phyloP scores from a whole-genome alignment of 2,329 filamentous ascomycete species.

The Trichoderma simmonsii region DNA sequence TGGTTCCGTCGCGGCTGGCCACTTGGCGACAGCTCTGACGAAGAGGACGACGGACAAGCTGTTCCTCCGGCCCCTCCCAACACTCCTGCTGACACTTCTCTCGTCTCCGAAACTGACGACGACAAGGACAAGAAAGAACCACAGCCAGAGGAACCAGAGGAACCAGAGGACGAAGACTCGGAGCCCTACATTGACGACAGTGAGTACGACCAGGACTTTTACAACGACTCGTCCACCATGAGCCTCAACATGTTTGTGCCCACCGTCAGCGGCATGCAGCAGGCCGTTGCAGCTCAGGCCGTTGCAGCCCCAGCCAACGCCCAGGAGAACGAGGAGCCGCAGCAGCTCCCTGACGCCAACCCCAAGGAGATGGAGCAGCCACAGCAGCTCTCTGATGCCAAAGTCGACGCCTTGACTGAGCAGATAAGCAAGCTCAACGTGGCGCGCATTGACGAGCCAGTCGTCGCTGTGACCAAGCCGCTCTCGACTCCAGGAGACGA shows the following conservation, averaged over 20 bases:
- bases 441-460: background rate
- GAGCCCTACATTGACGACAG: background rate
- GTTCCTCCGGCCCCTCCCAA: background rate
- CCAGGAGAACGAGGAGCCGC: slow-evolving; percentile 32
- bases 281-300: background rate
- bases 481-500: slow-evolving; percentile 18
- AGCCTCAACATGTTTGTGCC: background rate
- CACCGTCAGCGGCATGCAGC: background rate
- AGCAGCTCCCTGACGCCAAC: background rate
- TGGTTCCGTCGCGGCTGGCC: slow-evolving; percentile 30
- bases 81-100: background rate
- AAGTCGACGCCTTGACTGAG: background rate
- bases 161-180: background rate
- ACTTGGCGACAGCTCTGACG: slow-evolving; percentile 21
- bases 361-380: background rate
- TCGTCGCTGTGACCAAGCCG: background rate
- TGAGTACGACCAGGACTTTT: background rate
- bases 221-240: slow-evolving; percentile 13
- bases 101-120: background rate
- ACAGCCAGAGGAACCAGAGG: background rate
- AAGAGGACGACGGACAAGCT: background rate
- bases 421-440: slow-evolving; percentile 17
- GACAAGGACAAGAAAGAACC: background rate
- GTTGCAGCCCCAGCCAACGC: background rate
- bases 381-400: background rate